phyloP scores from a whole-genome alignment of 1,284 basidiomycete species.

The Puccinia polysora region DNA sequence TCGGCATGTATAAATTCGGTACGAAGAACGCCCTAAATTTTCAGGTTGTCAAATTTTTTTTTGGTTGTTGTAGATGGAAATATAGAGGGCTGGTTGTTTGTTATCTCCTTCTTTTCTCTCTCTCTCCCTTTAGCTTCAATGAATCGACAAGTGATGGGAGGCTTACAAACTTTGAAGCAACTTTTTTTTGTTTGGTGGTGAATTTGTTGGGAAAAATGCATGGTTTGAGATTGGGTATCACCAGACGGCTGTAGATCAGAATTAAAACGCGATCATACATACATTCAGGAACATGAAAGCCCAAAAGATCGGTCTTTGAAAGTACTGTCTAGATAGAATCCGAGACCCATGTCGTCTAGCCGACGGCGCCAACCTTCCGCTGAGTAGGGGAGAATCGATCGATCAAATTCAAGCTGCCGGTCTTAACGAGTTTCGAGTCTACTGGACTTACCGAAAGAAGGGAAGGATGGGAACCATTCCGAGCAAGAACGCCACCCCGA shows the following conservation, averaged over 20 bases:
- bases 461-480: constrained; percentile 14
- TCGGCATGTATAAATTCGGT: constrained; percentile 27
- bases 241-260: too few relatives aligned
- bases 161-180: constrained; percentile 28
- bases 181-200: neutral
- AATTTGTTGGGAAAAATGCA: too few relatives aligned
- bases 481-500: constrained; percentile 6
- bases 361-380: constrained; percentile 12
- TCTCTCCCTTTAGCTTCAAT: too few relatives aligned
- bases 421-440: neutral
- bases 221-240: too few relatives aligned
- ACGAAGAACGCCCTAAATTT: constrained; percentile 32
- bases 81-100: too few relatives aligned
- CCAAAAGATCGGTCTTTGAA: constrained; percentile 33
- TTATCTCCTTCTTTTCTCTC: too few relatives aligned
- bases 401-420: too few relatives aligned
- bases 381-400: neutral
- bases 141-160: neutral
- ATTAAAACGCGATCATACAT: too few relatives aligned
- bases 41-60: too few relatives aligned
- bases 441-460: constrained; percentile 18
- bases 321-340: constrained; percentile 3
- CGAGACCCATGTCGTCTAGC: constrained; percentile 2
- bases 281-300: constrained; percentile 28
- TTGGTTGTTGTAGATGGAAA: too few relatives aligned